These are phyloP conservation scores for Malassezia nana DNA, from an alignment of 1,284 basidiomycete genomes.

Conservation along the genomic window DNA sequence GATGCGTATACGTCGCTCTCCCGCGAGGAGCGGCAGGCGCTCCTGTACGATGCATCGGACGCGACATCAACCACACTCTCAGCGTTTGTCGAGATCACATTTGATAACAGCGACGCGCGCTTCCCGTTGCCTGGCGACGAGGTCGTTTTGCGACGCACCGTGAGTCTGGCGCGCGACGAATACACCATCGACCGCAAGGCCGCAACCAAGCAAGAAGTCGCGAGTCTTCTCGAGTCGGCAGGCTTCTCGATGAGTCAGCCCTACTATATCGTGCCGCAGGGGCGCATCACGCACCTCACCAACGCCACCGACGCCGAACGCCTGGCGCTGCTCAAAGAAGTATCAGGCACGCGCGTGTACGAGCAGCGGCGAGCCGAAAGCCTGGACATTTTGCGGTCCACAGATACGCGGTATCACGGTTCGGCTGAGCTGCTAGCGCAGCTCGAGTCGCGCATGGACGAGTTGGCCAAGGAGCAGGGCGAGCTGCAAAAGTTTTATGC, in stretches of 20 bases:
- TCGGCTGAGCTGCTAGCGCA: constrained; percentile 80
- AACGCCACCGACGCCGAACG: constrained; percentile 95
- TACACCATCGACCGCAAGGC: constrained; percentile 94
- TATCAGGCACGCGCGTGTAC: constrained; percentile 96
- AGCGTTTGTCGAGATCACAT: constrained; percentile 65
- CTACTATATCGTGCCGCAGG: constrained; percentile 98
- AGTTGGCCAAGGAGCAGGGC: constrained; percentile 93
- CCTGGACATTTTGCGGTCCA: constrained; percentile 89
- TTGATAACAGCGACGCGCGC: constrained; percentile 59
- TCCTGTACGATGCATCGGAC: constrained; percentile 85
- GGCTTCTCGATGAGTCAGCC: constrained; percentile 96
- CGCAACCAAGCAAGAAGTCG: constrained; percentile 88
- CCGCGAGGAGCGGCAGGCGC: constrained; percentile 78
- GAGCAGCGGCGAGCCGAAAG: constrained; percentile 87
- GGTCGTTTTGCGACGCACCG: constrained; percentile 55
- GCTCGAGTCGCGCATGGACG: constrained; percentile 77
- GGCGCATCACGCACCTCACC: constrained; percentile 90
- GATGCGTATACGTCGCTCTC: constrained; percentile 95
- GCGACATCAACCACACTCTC: constrained; percentile 72
- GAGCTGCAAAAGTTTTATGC: constrained; percentile 92
- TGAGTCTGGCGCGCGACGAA: constrained; percentile 96
- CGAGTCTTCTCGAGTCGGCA: constrained; percentile 57
- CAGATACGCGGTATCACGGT: constrained; percentile 82
- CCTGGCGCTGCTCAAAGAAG: constrained; percentile 85
- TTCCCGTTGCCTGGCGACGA: constrained; percentile 53